Evolutionary conservation across 108 stramenopile genomes (phyloP).

Genomic region (Cafeteria roenbergensis): DNA sequence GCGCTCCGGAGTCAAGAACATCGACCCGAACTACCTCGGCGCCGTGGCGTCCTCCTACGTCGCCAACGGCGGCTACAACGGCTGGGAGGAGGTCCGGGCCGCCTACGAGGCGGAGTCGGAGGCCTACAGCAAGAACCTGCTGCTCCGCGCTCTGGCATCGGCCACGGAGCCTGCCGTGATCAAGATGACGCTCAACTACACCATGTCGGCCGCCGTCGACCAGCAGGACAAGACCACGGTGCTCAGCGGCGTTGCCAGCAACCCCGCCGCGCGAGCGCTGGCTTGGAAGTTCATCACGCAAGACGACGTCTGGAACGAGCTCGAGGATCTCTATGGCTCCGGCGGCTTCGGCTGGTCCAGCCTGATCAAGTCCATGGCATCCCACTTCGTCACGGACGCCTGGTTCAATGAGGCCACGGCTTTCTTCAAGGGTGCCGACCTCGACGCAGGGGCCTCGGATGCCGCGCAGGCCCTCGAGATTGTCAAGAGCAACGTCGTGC

Average conservation of each 20-base stretch:
- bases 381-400: background rate
- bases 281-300: slow-evolving; percentile 4
- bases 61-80: no score
- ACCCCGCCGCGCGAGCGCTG: background rate
- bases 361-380: background rate
- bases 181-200: background rate
- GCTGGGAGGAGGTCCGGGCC: no score
- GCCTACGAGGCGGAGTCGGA: background rate
- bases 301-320: background rate
- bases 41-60: no score
- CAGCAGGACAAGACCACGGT: background rate
- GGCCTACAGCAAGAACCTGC: background rate
- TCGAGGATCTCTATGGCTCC: background rate
- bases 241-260: background rate
- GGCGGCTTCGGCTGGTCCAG: slow-evolving; percentile 1
- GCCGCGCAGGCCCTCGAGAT: background rate
- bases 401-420: background rate
- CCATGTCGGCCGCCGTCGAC: background rate
- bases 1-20: no score
- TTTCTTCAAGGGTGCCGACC: background rate
- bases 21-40: no score
- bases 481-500: background rate
- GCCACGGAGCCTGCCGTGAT: background rate
- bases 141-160: background rate
- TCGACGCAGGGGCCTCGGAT: background rate